Percentiles rank a stretch among this genome's conserved stretches.
phyloP scores from a whole-genome alignment of 768 basidiomycete species.

The Termitomyces titanicus region DNA sequence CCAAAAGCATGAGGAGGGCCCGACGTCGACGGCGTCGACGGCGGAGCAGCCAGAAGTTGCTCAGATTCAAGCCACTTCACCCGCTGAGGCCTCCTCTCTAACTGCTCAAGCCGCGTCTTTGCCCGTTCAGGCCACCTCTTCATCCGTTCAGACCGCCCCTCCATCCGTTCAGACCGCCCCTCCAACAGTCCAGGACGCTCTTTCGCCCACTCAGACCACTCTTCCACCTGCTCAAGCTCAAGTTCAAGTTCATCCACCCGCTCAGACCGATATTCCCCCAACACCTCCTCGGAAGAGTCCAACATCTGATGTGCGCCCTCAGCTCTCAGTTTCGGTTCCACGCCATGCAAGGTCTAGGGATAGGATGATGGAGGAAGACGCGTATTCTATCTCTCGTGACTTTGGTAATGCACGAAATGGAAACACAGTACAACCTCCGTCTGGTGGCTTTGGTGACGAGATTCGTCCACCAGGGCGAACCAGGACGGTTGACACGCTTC shows the following conservation, averaged over 20 bases:
- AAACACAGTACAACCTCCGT: conserved; percentile 16
- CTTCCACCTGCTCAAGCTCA: not conserved
- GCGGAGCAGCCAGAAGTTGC: not conserved
- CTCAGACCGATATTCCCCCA: not conserved
- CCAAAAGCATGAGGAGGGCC: conserved; percentile 4
- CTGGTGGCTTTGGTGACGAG: conserved; percentile 2
- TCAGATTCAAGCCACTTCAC: not conserved
- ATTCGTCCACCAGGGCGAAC: conserved; percentile 8
- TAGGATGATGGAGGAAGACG: conserved; percentile 5
- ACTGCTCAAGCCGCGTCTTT: not conserved
- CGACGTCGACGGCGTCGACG: not conserved
- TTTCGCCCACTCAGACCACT: not conserved
- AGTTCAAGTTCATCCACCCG: not conserved
- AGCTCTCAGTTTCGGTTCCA: not conserved
- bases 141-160: not conserved
- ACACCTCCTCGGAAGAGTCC: conserved; percentile 2
- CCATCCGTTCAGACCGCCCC: not conserved
- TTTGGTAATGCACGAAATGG: not conserved
- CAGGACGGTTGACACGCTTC: conserved; percentile 12
- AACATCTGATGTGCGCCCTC: not conserved
- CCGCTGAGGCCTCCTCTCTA: not conserved
- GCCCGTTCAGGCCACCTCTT: not conserved
- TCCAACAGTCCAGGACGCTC: not conserved
- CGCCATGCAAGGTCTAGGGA: conserved; percentile 8
- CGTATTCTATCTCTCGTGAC: not conserved